Percentiles rank a stretch among this genome's conserved stretches.
Conservation (phyloP, 108 stramenopile genomes). For the Skeletonema potamos region DNA sequence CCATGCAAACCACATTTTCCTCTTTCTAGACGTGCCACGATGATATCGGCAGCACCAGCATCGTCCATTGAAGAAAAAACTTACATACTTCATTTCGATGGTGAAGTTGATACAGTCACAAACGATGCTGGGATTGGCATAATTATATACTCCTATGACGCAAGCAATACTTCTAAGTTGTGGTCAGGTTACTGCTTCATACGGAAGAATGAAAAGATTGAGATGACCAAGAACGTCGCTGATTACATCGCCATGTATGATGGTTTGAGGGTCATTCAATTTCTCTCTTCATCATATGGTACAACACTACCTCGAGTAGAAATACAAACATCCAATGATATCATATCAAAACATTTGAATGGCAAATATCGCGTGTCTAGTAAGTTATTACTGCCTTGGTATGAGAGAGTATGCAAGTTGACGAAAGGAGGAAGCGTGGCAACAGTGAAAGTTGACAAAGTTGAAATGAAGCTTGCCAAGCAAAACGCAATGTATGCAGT, state of each 20-base stretch:
- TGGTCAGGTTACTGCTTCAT: constrained; percentile 21
- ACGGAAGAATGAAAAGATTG: background rate
- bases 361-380: constrained; percentile 10
- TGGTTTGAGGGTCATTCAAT: constrained; percentile 5
- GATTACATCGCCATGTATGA: constrained; percentile 26
- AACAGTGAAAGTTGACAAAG: constrained; percentile 2
- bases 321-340: constrained; percentile 22
- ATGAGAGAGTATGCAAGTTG: constrained; percentile 8
- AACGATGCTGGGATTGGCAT: constrained; percentile 28
- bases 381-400: constrained; percentile 18
- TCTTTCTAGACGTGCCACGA: background rate
- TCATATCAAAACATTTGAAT: constrained; percentile 24
- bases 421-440: constrained; percentile 2
- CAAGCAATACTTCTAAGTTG: constrained; percentile 10
- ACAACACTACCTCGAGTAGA: constrained; percentile 1
- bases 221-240: constrained; percentile 9
- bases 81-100: constrained; percentile 25
- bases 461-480: constrained; percentile 2
- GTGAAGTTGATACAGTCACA: constrained; percentile 17
- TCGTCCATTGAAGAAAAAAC: constrained; percentile 1
- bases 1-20: background rate
- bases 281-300: constrained; percentile 1
- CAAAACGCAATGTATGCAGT: constrained; percentile 17
- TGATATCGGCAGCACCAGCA: background rate
- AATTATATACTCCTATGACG: constrained; percentile 15